These are phyloP conservation scores for Trichoderma brevicompactum DNA, from an alignment of 2,329 filamentous ascomycete species.

Conservation along the genomic window DNA sequence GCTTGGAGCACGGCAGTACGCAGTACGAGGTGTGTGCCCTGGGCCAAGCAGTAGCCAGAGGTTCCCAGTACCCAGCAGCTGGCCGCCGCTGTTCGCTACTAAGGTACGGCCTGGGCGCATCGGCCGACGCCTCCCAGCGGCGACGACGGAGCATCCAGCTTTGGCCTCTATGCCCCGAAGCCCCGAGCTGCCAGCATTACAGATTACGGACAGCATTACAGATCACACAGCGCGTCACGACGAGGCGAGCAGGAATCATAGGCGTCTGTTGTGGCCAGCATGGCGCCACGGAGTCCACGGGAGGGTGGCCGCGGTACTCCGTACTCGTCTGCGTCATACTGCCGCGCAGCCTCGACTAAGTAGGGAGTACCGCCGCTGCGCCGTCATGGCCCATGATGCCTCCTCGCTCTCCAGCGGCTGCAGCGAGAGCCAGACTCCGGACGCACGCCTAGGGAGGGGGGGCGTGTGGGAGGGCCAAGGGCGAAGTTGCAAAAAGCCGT, in stretches of 20 bases:
- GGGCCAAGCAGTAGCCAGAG: not conserved
- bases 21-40: not conserved
- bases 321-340: constrained; percentile 26
- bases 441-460: constrained; percentile 14
- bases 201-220: not conserved
- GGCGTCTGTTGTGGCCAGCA: too few relatives aligned
- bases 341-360: constrained; percentile 17
- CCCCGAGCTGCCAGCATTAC: constrained; percentile 1
- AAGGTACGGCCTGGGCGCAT: not conserved
- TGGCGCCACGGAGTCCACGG: constrained; percentile 9
- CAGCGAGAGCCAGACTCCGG: not conserved
- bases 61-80: constrained; percentile 1
- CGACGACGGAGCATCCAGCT: too few relatives aligned
- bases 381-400: not conserved
- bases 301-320: constrained; percentile 20
- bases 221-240: too few relatives aligned
- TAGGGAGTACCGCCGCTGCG: constrained; percentile 21
- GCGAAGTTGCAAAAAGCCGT: not conserved
- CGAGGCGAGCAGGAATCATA: too few relatives aligned
- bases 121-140: not conserved
- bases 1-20: not conserved
- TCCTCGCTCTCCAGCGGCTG: not conserved
- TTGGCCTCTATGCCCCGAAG: too few relatives aligned
- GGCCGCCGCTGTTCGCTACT: constrained; percentile 17
- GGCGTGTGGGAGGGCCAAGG: not conserved